phyloP scores from a whole-genome alignment of 306 rosid genomes.

The Medicago arabica region DNA sequence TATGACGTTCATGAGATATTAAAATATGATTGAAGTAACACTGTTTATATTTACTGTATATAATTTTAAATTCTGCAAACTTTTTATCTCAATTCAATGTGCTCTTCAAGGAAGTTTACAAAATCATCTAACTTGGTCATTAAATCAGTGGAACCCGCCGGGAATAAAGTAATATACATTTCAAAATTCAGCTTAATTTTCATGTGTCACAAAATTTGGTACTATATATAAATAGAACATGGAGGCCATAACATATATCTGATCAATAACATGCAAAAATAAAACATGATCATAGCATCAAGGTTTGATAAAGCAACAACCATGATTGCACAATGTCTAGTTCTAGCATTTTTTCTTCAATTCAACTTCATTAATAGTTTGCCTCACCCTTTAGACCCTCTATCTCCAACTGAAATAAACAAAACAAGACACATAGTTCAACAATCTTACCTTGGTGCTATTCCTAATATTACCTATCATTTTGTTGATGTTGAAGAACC shows the following conservation, averaged over 20 bases:
- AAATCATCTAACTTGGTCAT: constrained; percentile 2
- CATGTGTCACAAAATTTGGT: constrained; percentile 5
- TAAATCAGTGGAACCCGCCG: constrained; percentile 17
- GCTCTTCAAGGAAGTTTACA: constrained; percentile 20
- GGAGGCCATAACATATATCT: constrained; percentile 13
- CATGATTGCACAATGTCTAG: constrained; percentile 53
- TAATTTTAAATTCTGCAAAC: neutral
- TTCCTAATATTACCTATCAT: constrained; percentile 78
- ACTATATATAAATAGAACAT: constrained; percentile 37
- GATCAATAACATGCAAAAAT: constrained; percentile 17
- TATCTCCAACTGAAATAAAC: constrained; percentile 66
- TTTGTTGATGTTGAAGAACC: constrained; percentile 81
- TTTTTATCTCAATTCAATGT: neutral
- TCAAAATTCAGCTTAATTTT: constrained; percentile 13
- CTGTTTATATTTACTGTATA: neutral
- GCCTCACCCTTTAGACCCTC: constrained; percentile 85
- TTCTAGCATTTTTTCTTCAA: constrained; percentile 47
- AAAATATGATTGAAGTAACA: neutral
- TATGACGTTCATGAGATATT: neutral
- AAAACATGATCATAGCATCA: constrained; percentile 27
- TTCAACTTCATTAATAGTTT: constrained; percentile 37
- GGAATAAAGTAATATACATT: constrained; percentile 9
- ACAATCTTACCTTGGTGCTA: constrained; percentile 62
- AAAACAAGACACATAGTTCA: constrained; percentile 57
- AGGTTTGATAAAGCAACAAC: constrained; percentile 13